phyloP scores from a whole-genome alignment of 306 rosid species.

The Cyamopsis tetragonoloba region DNA sequence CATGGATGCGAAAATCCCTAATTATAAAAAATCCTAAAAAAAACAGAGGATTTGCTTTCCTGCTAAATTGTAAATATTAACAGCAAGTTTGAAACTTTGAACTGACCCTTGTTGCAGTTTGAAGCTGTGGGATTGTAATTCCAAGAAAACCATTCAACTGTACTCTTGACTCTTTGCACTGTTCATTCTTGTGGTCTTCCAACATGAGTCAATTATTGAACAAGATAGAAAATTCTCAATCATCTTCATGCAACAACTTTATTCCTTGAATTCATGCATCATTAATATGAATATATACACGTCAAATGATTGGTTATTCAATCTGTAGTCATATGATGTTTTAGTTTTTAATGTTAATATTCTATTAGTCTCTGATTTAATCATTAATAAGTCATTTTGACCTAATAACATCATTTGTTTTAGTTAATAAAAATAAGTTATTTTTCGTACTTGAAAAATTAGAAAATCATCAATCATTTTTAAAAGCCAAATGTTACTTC shows the following conservation, averaged over 20 bases:
- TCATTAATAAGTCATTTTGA: too few relatives aligned
- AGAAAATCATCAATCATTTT: too few relatives aligned
- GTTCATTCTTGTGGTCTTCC: constrained; percentile 14
- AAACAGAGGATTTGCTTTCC: constrained; percentile 31
- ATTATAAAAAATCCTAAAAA: too few relatives aligned
- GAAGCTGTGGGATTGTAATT: constrained; percentile 43
- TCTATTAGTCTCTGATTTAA: too few relatives aligned
- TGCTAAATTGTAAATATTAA: constrained; percentile 23
- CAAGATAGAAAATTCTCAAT: background rate
- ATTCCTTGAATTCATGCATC: constrained; percentile 5
- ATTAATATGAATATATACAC: background rate
- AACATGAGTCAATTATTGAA: background rate
- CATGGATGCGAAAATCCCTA: too few relatives aligned
- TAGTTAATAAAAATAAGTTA: too few relatives aligned
- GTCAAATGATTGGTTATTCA: too few relatives aligned
- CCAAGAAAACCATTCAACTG: constrained; percentile 34
- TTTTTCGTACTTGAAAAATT: too few relatives aligned
- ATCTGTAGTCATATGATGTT: too few relatives aligned
- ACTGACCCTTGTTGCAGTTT: constrained; percentile 37
- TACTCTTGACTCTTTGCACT: constrained; percentile 42
- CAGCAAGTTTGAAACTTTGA: constrained; percentile 43
- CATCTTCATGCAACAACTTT: constrained; percentile 23
- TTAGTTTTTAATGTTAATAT: too few relatives aligned
- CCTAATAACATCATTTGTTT: too few relatives aligned
- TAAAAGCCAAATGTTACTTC: too few relatives aligned